Conservation (phyloP, 2,329 filamentous ascomycete genomes). For the Mollisia scopiformis region DNA sequence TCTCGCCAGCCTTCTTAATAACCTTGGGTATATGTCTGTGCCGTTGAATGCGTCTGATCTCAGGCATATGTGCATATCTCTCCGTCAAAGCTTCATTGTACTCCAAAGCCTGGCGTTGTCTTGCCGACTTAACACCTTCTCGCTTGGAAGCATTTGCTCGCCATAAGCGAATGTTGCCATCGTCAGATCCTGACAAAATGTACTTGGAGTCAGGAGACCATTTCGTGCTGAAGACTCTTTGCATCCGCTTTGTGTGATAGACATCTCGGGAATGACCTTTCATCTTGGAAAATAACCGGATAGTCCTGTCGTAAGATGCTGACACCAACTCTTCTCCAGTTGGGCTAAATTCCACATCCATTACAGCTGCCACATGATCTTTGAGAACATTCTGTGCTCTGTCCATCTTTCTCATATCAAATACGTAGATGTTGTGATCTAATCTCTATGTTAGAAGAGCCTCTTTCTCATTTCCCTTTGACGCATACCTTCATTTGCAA, state of each 20-base stretch:
- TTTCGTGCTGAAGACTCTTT: constrained; percentile 82
- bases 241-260: constrained; percentile 98
- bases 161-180: constrained; percentile 92
- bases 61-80: constrained; percentile 93
- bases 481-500: constrained; percentile 70
- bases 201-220: constrained; percentile 93
- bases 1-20: constrained; percentile 94
- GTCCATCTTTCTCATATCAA: constrained; percentile 91
- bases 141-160: constrained; percentile 80
- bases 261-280: constrained; percentile 87
- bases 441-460: neutral
- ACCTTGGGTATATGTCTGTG: constrained; percentile 92
- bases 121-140: constrained; percentile 82
- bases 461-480: neutral
- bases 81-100: constrained; percentile 86
- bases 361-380: constrained; percentile 87
- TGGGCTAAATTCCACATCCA: constrained; percentile 94
- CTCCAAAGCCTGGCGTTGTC: constrained; percentile 85
- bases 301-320: constrained; percentile 84
- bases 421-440: constrained; percentile 67
- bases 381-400: constrained; percentile 88
- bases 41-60: constrained; percentile 85
- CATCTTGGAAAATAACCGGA: constrained; percentile 82
- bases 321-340: constrained; percentile 93
- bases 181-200: constrained; percentile 87